Evolutionary conservation across 306 rosid species (phyloP).

Genomic region (Medicago arabica): DNA sequence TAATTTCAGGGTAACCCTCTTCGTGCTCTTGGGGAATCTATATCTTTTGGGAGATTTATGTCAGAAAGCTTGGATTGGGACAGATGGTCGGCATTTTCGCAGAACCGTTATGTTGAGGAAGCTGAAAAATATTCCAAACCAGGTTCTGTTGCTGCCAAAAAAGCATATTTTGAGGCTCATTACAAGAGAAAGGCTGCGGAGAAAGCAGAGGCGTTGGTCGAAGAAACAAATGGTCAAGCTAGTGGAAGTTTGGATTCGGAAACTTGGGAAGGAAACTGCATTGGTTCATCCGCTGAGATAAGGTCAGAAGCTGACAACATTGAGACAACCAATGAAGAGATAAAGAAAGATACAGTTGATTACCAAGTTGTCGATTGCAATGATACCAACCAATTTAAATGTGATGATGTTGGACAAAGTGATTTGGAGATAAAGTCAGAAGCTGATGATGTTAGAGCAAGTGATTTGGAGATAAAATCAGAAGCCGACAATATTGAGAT

Average conservation of each 20-base stretch:
- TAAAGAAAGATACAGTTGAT: slow-evolving; percentile 26
- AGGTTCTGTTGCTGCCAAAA: slow-evolving; percentile 90
- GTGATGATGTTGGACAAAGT: slow-evolving; percentile 38
- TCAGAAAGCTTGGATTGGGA: slow-evolving; percentile 82
- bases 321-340: slow-evolving; percentile 45
- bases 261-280: slow-evolving; percentile 32
- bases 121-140: slow-evolving; percentile 80
- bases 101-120: slow-evolving; percentile 84
- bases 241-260: slow-evolving; percentile 33
- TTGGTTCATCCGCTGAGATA: slow-evolving; percentile 9
- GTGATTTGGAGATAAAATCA: not conserved
- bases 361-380: slow-evolving; percentile 37
- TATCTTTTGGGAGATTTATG: slow-evolving; percentile 89
- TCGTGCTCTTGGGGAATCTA: slow-evolving; percentile 71
- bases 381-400: slow-evolving; percentile 36
- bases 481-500: slow-evolving; percentile 37
- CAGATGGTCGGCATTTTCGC: slow-evolving; percentile 84
- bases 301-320: slow-evolving; percentile 27
- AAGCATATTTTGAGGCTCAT: slow-evolving; percentile 93
- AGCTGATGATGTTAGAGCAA: no score
- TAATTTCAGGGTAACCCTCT: slow-evolving; percentile 60
- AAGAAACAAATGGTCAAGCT: slow-evolving; percentile 49
- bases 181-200: slow-evolving; percentile 81
- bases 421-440: slow-evolving; percentile 25
- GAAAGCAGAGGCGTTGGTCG: slow-evolving; percentile 61